These are phyloP conservation scores for Tetragonia tetragonoides DNA, from an alignment of 148 eudicot species.

Conservation along the genomic window DNA sequence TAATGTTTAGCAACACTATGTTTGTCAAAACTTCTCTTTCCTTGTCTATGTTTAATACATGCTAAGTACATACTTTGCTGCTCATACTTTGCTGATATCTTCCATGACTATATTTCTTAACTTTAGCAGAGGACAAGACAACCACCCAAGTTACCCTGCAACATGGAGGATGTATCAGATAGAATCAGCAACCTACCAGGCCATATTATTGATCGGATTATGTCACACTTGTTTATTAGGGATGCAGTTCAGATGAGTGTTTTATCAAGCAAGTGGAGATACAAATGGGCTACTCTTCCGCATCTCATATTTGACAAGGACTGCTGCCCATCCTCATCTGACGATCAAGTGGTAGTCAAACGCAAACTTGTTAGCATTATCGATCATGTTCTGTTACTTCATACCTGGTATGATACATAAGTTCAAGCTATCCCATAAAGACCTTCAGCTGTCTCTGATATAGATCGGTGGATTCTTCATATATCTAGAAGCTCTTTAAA, in stretches of 20 bases:
- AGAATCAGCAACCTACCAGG: constrained; percentile 70
- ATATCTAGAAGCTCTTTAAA: constrained; percentile 59
- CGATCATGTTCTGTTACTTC: constrained; percentile 75
- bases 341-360: constrained; percentile 49
- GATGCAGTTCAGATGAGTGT: constrained; percentile 77
- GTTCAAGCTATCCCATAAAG: constrained; percentile 79
- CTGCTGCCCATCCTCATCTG: constrained; percentile 47
- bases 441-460: constrained; percentile 74
- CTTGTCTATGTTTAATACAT: not conserved
- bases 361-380: constrained; percentile 62
- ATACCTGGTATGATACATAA: constrained; percentile 56
- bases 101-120: not conserved
- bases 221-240: constrained; percentile 56
- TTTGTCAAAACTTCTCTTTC: no score
- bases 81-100: not conserved
- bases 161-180: constrained; percentile 48
- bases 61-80: not conserved
- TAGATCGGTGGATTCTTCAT: constrained; percentile 78
- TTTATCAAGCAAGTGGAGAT: constrained; percentile 72
- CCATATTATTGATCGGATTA: constrained; percentile 59
- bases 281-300: constrained; percentile 70
- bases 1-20: no score
- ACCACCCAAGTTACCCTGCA: constrained; percentile 51
- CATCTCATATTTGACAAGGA: constrained; percentile 72
- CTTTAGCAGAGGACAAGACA: constrained; percentile 53